Evolutionary conservation across 441 rosid genomes (phyloP), one percentile per base, ranked within the genome.

Genomic region (Rhodomyrtus psidioides): DNA sequence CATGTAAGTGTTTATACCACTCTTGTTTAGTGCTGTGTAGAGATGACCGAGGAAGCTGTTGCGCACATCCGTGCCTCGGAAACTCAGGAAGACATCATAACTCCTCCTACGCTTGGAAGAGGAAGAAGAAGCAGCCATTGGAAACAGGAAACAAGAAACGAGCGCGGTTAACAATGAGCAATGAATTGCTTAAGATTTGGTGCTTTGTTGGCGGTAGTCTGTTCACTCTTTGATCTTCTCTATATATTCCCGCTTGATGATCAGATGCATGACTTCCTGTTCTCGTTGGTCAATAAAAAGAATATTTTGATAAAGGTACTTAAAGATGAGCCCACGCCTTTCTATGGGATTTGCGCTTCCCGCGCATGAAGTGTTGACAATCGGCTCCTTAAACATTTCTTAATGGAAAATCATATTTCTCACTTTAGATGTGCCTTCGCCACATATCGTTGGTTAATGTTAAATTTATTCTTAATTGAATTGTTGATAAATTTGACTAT

Each of bases 151-250:
- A 39, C 2, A 3, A 3, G 14, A 4, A 12, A 58, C n/a, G 0
- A 0, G 8, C 2, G 0, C 0, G 19, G 34, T 27, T 53, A 14
- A 59, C 8, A 6, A 6, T 2, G 1, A n/a, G 17, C 2, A 58
- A n/a, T 57, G 28, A 57, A 6, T 26, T 26, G 28, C 60, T 7
- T 56, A 26, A 58, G 8, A 58, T 58, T 5, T 2, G 28, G 7
- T 57, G 12, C 2, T 57, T 0, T 57, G 0, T 12, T 0, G 1
- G 62, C 0, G 0, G 27, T 0, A 0, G 28, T 57, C 0, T n/a
- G 17, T n/a, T 12, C 4, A 1, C 7, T 0, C 1, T 59, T 59
- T 59, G 65, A 54, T 17, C 21, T 15, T 42, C 44, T 42, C 44
- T 42, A 39, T 39, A 39, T 39, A 39, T 39, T 39, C 42, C 5